These are phyloP conservation scores for Zelopaecilomyces penicillatus DNA, from an alignment of 2,329 filamentous ascomycete species.

Conservation along the genomic window DNA sequence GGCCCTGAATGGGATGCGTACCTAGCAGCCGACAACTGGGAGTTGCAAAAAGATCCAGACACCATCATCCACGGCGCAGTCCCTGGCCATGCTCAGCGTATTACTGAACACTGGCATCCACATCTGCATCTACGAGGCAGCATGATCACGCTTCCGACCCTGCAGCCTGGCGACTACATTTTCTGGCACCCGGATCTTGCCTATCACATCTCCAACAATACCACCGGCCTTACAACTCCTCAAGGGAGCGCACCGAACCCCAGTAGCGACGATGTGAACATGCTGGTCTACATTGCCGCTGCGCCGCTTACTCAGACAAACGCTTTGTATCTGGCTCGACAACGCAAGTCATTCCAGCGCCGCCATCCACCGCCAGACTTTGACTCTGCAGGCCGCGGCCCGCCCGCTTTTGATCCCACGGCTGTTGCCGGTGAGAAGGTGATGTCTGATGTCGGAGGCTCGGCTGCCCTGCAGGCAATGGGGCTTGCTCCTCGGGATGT, in stretches of 20 bases:
- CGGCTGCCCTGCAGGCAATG: conserved; percentile 47
- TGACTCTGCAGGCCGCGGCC: no score
- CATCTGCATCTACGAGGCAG: conserved; percentile 23
- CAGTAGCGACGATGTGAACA: no score
- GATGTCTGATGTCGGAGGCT: conserved; percentile 42
- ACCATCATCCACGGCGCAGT: no score
- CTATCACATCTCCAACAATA: conserved; percentile 21
- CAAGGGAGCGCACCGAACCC: no score
- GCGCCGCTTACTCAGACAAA: conserved; percentile 50
- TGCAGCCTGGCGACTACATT: conserved; percentile 49
- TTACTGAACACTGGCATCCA: conserved; percentile 38
- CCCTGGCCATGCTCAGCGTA: no score
- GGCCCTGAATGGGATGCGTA: no score
- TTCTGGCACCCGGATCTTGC: conserved; percentile 51
- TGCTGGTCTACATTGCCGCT: conserved; percentile 37
- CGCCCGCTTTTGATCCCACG: no score
- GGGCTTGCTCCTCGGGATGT: conserved; percentile 44
- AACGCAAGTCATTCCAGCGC: conserved; percentile 47
- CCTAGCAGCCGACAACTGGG: no score
- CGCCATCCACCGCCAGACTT: conserved; percentile 33
- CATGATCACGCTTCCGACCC: conserved; percentile 45
- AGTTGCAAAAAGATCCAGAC: no score
- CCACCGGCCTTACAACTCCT: no score
- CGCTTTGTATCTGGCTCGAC: conserved; percentile 44
- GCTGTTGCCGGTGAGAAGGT: conserved; percentile 37